Base-by-base conservation (phyloP, 176 grass and related monocot genomes). In the Areca catechu region DNA sequence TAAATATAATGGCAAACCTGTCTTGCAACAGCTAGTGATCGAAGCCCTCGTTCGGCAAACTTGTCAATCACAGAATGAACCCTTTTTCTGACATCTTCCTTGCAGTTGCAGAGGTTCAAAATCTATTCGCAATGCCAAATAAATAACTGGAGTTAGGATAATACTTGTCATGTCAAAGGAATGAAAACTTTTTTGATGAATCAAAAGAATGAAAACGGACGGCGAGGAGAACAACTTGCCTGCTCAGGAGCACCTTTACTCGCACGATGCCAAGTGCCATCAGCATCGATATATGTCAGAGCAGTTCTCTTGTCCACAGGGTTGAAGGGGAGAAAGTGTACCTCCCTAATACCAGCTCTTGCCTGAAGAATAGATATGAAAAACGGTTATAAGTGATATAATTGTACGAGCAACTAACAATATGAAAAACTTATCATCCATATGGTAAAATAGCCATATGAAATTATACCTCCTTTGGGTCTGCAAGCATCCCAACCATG, bases 221-320 rank as follows among this genome's bases (percentile, higher is more conserved):
- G 27, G 6, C 4, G 30, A 24, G 16, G 49, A 18, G 50, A 48
- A 7, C 24, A 18, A 22, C 14, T 14, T 70, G 69, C 80, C 80
- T 83, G 94, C 77, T 98, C 94, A 0, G 94, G 94, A 16, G 94
- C 81, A n/a, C 94, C 94, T 84, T 98, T 93, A 72, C 94, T 93
- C 65, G 64, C 78, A 5, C 94, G 84, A 79, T 89, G 88, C 84
- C 94, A 98, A 4, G 23, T 73, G 25, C 49, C 73, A 43, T 77
- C 52, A 17, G 51, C 48, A 61, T 72, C 56, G 12, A 68, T 5
- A 56, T 98, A 98, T 53, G 94, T 93, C 54, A 98, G 84, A 34
- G 94, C 94, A 62, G 94, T 98, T 70, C 94, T 83, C 73, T 98
- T 98, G 63, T 93, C 88, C 0, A 98, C 94, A 12, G 94, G 94